These are phyloP conservation scores for Hordeum marinum DNA, from an alignment of 176 grass and related monocot genomes.

Conservation along the genomic window DNA sequence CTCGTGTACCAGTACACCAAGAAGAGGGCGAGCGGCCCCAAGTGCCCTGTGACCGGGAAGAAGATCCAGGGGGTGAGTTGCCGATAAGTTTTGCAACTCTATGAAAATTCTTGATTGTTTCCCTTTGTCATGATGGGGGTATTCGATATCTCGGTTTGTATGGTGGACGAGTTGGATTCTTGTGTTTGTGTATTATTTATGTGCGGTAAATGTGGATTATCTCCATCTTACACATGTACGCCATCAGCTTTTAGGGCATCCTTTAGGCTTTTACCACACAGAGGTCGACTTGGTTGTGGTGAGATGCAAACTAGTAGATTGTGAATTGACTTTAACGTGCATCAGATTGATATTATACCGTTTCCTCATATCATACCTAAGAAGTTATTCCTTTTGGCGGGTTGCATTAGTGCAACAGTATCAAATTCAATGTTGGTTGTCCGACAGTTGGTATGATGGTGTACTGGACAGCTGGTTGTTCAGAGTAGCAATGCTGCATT, in stretches of 20 bases:
- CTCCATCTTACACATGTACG: background rate
- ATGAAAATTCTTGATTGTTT: background rate
- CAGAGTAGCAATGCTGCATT: background rate
- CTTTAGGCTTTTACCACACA: background rate
- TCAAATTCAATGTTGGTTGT: too few species aligned
- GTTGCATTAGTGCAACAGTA: too few species aligned
- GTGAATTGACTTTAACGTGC: background rate
- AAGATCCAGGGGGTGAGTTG: conserved; percentile 88
- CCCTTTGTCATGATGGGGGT: background rate
- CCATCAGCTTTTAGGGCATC: background rate
- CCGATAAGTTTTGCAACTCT: background rate
- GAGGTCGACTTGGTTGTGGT: too few species aligned
- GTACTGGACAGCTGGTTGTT: background rate
- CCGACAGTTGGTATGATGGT: too few species aligned
- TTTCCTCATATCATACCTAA: too few species aligned
- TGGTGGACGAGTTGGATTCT: background rate
- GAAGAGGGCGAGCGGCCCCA: conserved; percentile 91
- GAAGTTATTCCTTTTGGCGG: too few species aligned
- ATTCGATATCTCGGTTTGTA: background rate
- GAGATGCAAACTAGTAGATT: background rate
- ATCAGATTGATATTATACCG: background rate
- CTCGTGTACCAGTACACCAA: conserved; percentile 94
- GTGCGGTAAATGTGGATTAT: background rate
- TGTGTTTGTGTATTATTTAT: background rate
- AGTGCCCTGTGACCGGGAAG: conserved; percentile 92